Conservation (phyloP, 2,329 filamentous ascomycete species). For the Aureobasidium namibiae region DNA sequence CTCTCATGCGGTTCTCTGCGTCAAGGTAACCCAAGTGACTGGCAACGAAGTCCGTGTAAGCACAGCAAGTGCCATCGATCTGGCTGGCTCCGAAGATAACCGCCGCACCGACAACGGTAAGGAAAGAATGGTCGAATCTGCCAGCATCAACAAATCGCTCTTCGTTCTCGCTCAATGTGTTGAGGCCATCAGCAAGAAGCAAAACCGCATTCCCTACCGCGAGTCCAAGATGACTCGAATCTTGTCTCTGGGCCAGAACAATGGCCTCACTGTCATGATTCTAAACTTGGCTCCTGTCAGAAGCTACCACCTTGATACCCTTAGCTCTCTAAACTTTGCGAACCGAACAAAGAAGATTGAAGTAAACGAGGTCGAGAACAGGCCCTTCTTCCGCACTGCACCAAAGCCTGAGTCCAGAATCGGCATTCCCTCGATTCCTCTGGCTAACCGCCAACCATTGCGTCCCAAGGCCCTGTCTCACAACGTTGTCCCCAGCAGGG, state of each 20-base stretch:
- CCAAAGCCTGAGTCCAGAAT: slow-evolving; percentile 26
- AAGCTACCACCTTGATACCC: slow-evolving; percentile 86
- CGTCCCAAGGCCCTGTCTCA: slow-evolving; percentile 67
- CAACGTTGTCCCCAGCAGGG: slow-evolving; percentile 54
- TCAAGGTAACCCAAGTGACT: slow-evolving; percentile 74
- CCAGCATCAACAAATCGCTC: slow-evolving; percentile 94
- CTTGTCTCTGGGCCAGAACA: slow-evolving; percentile 84
- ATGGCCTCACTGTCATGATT: slow-evolving; percentile 93
- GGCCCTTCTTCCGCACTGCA: slow-evolving; percentile 60
- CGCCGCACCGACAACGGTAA: slow-evolving; percentile 88
- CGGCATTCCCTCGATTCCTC: slow-evolving; percentile 28
- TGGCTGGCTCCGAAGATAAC: slow-evolving; percentile 94
- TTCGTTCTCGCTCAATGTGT: slow-evolving; percentile 94
- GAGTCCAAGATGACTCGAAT: slow-evolving; percentile 98
- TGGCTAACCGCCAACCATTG: slow-evolving; percentile 61
- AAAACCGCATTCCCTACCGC: slow-evolving; percentile 74
- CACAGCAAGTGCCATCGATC: slow-evolving; percentile 85
- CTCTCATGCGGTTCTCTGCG: slow-evolving; percentile 82
- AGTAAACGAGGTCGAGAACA: slow-evolving; percentile 90
- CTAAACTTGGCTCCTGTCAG: slow-evolving; percentile 86
- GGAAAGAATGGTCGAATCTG: slow-evolving; percentile 86
- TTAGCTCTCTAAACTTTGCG: slow-evolving; percentile 90
- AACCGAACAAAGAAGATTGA: slow-evolving; percentile 95
- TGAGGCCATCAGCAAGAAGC: slow-evolving; percentile 77
- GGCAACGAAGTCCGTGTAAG: slow-evolving; percentile 62